A percentile compares a stretch with the other conserved stretches of the same genome.
Conservation (phyloP, 441 rosid genomes). For the Aquilaria agallochum region DNA sequence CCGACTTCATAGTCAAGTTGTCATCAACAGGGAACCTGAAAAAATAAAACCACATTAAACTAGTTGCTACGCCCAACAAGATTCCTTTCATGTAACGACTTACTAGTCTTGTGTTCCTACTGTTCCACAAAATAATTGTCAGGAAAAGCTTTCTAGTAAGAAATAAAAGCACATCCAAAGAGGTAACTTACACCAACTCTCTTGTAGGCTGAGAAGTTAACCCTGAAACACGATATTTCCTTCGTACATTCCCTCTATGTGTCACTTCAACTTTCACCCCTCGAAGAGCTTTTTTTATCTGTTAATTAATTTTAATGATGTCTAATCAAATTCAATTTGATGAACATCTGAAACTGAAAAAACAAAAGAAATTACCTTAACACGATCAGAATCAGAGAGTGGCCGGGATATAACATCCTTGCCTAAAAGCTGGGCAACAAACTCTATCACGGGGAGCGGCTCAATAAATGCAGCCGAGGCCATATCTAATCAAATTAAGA, state of each 20-base stretch:
- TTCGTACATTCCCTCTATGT: slow-evolving; percentile 80
- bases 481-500: slow-evolving; percentile 53
- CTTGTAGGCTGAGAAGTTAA: slow-evolving; percentile 98
- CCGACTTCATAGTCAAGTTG: slow-evolving; percentile 89
- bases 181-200: slow-evolving; percentile 70
- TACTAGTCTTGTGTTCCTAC: no score
- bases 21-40: slow-evolving; percentile 97
- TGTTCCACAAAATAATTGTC: not conserved
- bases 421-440: slow-evolving; percentile 87
- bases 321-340: slow-evolving; percentile 14
- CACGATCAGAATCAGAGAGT: slow-evolving; percentile 92
- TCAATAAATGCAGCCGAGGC: slow-evolving; percentile 99
- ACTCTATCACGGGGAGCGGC: slow-evolving; percentile 95
- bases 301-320: slow-evolving; percentile 19
- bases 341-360: not conserved
- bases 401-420: slow-evolving; percentile 77
- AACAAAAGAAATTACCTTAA: slow-evolving; percentile 52
- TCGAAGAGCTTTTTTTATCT: slow-evolving; percentile 90
- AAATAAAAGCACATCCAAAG: not conserved
- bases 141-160: not conserved
- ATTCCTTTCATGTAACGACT: not conserved
- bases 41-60: slow-evolving; percentile 10
- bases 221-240: slow-evolving; percentile 97
- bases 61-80: not conserved
- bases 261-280: slow-evolving; percentile 99